Evolutionary conservation across 116 monocot species (phyloP).

Genomic region (Iris pallida): DNA sequence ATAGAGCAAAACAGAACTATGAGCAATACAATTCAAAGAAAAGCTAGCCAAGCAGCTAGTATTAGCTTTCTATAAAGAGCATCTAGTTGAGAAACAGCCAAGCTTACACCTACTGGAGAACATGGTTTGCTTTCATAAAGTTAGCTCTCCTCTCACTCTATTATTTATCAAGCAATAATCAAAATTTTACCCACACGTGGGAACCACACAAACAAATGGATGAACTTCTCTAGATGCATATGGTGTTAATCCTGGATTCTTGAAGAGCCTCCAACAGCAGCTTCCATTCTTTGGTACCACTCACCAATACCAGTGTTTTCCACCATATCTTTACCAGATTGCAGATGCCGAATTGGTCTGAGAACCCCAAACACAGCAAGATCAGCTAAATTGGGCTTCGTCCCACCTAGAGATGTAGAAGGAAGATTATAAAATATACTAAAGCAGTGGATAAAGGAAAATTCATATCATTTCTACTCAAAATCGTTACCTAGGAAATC

Average conservation of each 20-base stretch:
- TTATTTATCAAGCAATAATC: slow-evolving; percentile 1
- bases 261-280: slow-evolving; percentile 59
- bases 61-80: too few relatives aligned
- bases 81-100: too few relatives aligned
- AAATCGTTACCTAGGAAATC: slow-evolving; percentile 69
- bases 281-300: slow-evolving; percentile 88
- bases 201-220: background rate
- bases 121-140: background rate
- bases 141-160: background rate
- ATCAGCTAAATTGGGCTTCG: slow-evolving; percentile 81
- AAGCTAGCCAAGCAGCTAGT: too few relatives aligned
- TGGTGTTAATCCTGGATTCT: slow-evolving; percentile 31
- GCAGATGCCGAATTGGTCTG: slow-evolving; percentile 77
- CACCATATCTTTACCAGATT: slow-evolving; percentile 80
- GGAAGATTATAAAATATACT: background rate
- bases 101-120: too few relatives aligned
- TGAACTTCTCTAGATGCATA: background rate
- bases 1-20: too few relatives aligned
- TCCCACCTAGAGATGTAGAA: slow-evolving; percentile 47
- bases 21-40: too few relatives aligned
- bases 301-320: slow-evolving; percentile 74
- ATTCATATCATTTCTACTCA: background rate
- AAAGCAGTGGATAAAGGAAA: background rate
- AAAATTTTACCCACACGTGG: slow-evolving; percentile 10
- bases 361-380: slow-evolving; percentile 85